Evolutionary conservation across 345 rosid genomes (phyloP), one percentile per base, ranked within the genome.

Genomic region (Sisymbrium altissimum): DNA sequence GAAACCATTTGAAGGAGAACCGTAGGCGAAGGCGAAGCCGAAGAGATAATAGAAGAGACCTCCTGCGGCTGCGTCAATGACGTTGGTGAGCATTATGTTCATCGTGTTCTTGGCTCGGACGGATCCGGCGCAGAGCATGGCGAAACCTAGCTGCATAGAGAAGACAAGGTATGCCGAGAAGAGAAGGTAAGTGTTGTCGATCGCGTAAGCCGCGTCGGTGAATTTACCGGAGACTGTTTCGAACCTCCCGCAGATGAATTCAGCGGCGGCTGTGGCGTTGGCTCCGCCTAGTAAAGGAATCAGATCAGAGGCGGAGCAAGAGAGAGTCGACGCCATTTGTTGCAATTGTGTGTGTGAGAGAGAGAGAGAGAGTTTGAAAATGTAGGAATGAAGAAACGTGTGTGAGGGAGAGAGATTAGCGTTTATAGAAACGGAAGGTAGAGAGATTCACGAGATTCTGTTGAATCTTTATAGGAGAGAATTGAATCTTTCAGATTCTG

Each of bases 61-160:
- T 36, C 81, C 81, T 5, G 79, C 75, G 0, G 81, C 81, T 7
- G 78, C 81, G 57, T 79, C 81, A 75, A 79, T 55, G 56, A 79
- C 81, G 1, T 79, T 79, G 0, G 84, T 81, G 18, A 83, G 84
- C 86, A 80, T 80, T 2, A 80, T 83, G 43, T 79, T 79, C 81
- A 73, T 79, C 1, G 81, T 79, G 75, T 73, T 79, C 14, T 79
- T 79, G 13, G 86, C 86, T 0, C 86, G 76, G 0, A 83, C 83
- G 17, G 86, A 83, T 14, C 86, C 83, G 1, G 86, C 86, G 54
- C 86, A 83, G 33, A 83, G 71, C 86, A 80, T 83, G 0, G 84
- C 86, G 64, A 80, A 83, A 0, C 83, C 86, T 0, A 83, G 76
- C 66, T 83, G 76, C 86, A 80, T 83, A 5, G 82, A 49, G 62